phyloP scores from a whole-genome alignment of 2,329 filamentous ascomycete genomes.

The Fusarium kyushuense region DNA sequence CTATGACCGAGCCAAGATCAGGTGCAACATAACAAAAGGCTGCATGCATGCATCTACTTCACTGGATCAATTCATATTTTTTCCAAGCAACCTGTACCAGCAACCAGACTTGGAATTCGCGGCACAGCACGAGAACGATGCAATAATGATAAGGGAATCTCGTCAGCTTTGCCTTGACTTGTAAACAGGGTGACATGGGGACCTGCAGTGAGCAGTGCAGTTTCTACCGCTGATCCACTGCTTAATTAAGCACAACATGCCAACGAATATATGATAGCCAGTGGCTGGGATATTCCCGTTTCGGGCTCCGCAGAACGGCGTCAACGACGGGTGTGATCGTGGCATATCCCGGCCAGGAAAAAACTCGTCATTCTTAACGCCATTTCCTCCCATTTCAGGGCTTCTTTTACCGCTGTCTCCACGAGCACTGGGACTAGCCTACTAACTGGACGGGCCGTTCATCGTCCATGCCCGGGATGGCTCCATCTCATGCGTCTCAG shows the following conservation, averaged over 20 bases:
- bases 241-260: constrained; percentile 2
- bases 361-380: constrained; percentile 39
- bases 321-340: constrained; percentile 19
- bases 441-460: constrained; percentile 5
- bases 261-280: constrained; percentile 22
- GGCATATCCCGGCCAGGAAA: constrained; percentile 27
- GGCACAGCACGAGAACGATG: constrained; percentile 6
- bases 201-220: constrained; percentile 34
- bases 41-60: constrained; percentile 21
- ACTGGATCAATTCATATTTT: constrained; percentile 13
- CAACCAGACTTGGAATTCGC: constrained; percentile 15
- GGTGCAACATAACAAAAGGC: constrained; percentile 41
- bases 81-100: constrained; percentile 8
- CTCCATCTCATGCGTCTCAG: constrained; percentile 17
- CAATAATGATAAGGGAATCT: constrained; percentile 11
- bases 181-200: constrained; percentile 12
- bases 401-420: constrained; percentile 25
- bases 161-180: constrained; percentile 12
- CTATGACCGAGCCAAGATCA: constrained; percentile 44
- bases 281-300: constrained; percentile 38
- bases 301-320: constrained; percentile 29
- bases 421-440: background rate
- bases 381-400: constrained; percentile 25
- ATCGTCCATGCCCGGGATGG: constrained; percentile 5
- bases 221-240: constrained; percentile 27